Percentiles rank a stretch among this genome's conserved stretches.
phyloP scores from a whole-genome alignment of 1,284 basidiomycete genomes.

The Ceratobasidium sp. region DNA sequence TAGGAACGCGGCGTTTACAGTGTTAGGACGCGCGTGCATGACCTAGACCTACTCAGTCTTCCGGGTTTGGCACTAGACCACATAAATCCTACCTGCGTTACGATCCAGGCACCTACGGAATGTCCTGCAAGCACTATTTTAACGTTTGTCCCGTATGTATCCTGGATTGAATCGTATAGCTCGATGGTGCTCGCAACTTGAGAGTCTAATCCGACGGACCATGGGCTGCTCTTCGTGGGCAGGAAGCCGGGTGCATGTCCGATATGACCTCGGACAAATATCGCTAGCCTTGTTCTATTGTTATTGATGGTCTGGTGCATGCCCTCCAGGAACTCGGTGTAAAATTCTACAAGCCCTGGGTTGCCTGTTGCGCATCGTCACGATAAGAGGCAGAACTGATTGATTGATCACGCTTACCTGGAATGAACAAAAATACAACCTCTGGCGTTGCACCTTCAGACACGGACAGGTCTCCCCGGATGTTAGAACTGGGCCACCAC shows the following conservation, averaged over 20 bases:
- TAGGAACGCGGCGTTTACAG: conserved; percentile 60
- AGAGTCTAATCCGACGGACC: conserved; percentile 53
- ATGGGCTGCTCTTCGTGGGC: conserved; percentile 44
- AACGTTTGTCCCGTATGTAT: conserved; percentile 55
- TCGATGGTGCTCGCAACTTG: conserved; percentile 65
- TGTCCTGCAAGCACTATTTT: conserved; percentile 66
- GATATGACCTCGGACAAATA: conserved; percentile 66
- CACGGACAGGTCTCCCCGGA: neutral
- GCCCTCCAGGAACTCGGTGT: conserved; percentile 64
- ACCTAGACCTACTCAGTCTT: conserved; percentile 55
- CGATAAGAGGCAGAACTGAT: neutral
- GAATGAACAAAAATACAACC: conserved; percentile 65
- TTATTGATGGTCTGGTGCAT: conserved; percentile 57
- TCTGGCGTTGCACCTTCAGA: conserved; percentile 50
- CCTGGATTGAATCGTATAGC: conserved; percentile 60
- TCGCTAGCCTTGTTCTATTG: conserved; percentile 55
- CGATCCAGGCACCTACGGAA: conserved; percentile 70
- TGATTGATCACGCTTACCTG: conserved; percentile 56
- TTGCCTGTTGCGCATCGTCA: conserved; percentile 60
- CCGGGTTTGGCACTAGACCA: too few species aligned
- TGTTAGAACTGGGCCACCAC: conserved; percentile 27
- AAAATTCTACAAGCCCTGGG: conserved; percentile 69
- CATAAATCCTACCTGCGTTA: conserved; percentile 60
- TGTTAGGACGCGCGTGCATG: conserved; percentile 60
- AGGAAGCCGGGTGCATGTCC: conserved; percentile 61